These are phyloP conservation scores for Coemansia sp. DNA, from an alignment of 192 early-diverging fungal genomes.

Conservation along the genomic window DNA sequence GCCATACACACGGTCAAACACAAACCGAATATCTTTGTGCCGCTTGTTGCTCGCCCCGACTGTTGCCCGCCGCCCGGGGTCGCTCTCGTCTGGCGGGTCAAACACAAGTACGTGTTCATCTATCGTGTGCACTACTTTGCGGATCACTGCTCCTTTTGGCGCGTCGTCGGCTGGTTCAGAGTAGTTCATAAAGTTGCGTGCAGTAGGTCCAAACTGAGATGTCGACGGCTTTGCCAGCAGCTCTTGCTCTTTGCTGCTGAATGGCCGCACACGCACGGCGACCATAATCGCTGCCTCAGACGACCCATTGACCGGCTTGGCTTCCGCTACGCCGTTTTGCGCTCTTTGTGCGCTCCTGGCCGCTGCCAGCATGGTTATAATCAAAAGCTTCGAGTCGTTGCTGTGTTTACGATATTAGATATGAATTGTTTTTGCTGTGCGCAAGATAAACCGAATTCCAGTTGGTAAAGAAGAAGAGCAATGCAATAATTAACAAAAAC, in stretches of 20 bases:
- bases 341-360: constrained; percentile 6
- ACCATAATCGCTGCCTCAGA: constrained; percentile 50
- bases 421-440: background rate
- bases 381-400: no score
- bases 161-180: constrained; percentile 23
- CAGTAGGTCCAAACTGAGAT: constrained; percentile 52
- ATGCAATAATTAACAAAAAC: no score
- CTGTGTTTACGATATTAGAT: background rate
- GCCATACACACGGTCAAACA: constrained; percentile 77
- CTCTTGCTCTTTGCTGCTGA: constrained; percentile 56
- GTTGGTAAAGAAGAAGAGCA: no score
- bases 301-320: background rate
- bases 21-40: constrained; percentile 70
- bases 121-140: constrained; percentile 63
- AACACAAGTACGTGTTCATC: constrained; percentile 73
- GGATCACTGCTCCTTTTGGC: constrained; percentile 16
- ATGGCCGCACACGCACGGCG: constrained; percentile 62
- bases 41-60: constrained; percentile 60
- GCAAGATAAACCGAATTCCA: background rate
- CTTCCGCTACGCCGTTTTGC: background rate
- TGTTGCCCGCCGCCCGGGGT: constrained; percentile 40
- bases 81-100: constrained; percentile 66
- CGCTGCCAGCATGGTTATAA: constrained; percentile 8
- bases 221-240: constrained; percentile 37
- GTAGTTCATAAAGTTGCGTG: constrained; percentile 47